These are phyloP conservation scores for Phytophthora cajani DNA, from an alignment of 352 stramenopile genomes.

Conservation along the genomic window DNA sequence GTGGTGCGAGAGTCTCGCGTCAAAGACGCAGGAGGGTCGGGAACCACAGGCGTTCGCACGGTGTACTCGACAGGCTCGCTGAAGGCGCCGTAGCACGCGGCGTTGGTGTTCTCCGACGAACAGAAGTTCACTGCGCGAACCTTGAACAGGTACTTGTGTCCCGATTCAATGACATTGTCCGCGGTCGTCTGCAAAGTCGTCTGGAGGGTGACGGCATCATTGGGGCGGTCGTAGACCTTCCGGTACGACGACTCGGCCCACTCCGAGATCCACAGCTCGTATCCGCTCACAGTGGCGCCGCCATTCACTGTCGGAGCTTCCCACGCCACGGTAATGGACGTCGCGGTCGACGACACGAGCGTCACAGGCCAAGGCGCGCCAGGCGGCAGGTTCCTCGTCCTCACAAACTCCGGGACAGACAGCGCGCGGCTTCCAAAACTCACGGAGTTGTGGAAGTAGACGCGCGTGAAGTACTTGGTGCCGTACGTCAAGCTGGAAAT, in stretches of 20 bases:
- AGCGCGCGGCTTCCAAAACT: slow-evolving; percentile 81
- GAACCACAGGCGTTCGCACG: slow-evolving; percentile 85
- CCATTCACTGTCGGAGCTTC: slow-evolving; percentile 90
- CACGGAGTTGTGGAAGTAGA: slow-evolving; percentile 90
- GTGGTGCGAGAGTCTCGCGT: slow-evolving; percentile 71
- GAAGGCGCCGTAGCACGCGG: slow-evolving; percentile 91
- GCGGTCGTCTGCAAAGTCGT: slow-evolving; percentile 81
- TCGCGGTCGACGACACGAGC: slow-evolving; percentile 88
- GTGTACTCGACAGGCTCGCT: slow-evolving; percentile 90
- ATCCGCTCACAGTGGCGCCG: slow-evolving; percentile 92
- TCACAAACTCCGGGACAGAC: slow-evolving; percentile 77
- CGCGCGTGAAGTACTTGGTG: slow-evolving; percentile 91
- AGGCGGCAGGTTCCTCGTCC: slow-evolving; percentile 90
- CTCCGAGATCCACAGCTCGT: slow-evolving; percentile 96
- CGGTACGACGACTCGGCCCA: slow-evolving; percentile 86
- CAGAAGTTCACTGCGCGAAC: slow-evolving; percentile 96
- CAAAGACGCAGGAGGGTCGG: slow-evolving; percentile 77
- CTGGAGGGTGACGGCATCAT: slow-evolving; percentile 66
- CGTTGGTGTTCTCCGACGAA: slow-evolving; percentile 63
- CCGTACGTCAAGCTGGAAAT: slow-evolving; percentile 84
- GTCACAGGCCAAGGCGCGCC: slow-evolving; percentile 85
- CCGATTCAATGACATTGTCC: slow-evolving; percentile 91
- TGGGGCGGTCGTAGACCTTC: slow-evolving; percentile 95
- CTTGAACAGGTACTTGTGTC: slow-evolving; percentile 94
- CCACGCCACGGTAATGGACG: slow-evolving; percentile 94